phyloP scores from a whole-genome alignment of 1,139 yeast species.

The Blastobotrys proliferans region DNA sequence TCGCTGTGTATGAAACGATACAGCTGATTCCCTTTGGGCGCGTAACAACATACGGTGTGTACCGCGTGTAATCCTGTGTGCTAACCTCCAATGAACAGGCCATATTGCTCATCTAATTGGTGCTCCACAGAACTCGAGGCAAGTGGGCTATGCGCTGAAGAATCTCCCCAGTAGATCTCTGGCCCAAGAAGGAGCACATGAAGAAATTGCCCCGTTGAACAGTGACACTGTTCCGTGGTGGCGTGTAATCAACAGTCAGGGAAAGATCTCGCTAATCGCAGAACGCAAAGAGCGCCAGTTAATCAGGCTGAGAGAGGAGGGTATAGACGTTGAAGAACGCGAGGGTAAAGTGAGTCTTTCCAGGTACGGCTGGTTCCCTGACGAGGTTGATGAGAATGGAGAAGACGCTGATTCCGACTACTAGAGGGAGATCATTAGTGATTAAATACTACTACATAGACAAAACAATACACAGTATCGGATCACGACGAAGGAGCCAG shows the following conservation, averaged over 20 bases:
- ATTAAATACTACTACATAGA: no score
- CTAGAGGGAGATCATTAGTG: no score
- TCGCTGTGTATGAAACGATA: slow-evolving; percentile 56
- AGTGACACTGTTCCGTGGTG: slow-evolving; percentile 65
- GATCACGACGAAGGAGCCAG: slow-evolving; percentile 6
- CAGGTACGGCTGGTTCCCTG: slow-evolving; percentile 69
- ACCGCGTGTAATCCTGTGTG: slow-evolving; percentile 10
- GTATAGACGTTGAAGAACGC: slow-evolving; percentile 40
- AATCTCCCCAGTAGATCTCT: slow-evolving; percentile 36
- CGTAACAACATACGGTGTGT: slow-evolving; percentile 61
- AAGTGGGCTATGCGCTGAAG: slow-evolving; percentile 69
- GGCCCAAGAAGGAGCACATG: slow-evolving; percentile 20
- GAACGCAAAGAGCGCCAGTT: slow-evolving; percentile 49
- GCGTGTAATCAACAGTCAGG: slow-evolving; percentile 64
- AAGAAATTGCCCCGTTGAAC: slow-evolving; percentile 28
- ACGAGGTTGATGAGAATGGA: slow-evolving; percentile 23
- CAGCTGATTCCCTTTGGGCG: slow-evolving; percentile 57
- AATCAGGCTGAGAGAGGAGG: slow-evolving; percentile 45
- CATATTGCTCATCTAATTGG: slow-evolving; percentile 64
- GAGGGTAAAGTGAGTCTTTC: slow-evolving; percentile 41
- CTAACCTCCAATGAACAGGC: slow-evolving; percentile 33
- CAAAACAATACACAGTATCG: no score
- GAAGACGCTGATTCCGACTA: background rate
- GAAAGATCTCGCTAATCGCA: slow-evolving; percentile 46
- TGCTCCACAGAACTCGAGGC: slow-evolving; percentile 64